Percentiles rank a stretch among this genome's conserved stretches.
These are phyloP conservation scores for Ceratorhiza oryzae-sativae DNA, from an alignment of 1,284 basidiomycete genomes.

Conservation along the genomic window DNA sequence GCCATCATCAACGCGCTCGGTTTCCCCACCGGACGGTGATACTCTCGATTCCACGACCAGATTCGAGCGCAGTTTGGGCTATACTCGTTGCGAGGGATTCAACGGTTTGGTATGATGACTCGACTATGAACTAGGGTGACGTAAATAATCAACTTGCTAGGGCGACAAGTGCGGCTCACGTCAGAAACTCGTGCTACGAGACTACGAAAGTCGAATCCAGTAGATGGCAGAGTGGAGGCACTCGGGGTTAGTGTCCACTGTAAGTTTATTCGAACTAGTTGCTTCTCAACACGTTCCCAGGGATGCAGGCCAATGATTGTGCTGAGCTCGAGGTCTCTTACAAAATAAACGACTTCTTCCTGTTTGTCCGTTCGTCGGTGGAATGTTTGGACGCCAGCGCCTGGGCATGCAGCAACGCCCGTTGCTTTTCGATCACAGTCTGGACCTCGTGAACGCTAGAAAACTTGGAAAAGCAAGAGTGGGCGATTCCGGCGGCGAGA, in stretches of 20 bases:
- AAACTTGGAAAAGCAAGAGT: constrained; percentile 54
- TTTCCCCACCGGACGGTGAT: constrained; percentile 73
- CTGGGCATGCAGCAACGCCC: constrained; percentile 63
- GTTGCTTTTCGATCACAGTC: constrained; percentile 59
- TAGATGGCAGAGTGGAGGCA: constrained; percentile 44
- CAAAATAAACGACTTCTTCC: constrained; percentile 50
- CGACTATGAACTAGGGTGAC: constrained; percentile 52
- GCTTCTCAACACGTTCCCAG: constrained; percentile 73
- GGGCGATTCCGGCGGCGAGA: constrained; percentile 56
- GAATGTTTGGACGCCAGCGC: constrained; percentile 56
- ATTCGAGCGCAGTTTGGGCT: constrained; percentile 56
- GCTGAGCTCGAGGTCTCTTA: constrained; percentile 63
- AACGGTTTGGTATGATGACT: constrained; percentile 70
- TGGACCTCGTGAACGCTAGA: constrained; percentile 53
- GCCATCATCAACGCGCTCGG: constrained; percentile 80
- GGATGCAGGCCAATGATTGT: constrained; percentile 77
- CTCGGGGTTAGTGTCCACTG: constrained; percentile 50
- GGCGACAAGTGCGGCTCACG: constrained; percentile 49
- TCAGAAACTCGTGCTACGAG: constrained; percentile 54
- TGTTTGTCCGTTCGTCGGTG: constrained; percentile 47
- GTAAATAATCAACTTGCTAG: constrained; percentile 10
- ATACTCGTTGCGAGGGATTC: constrained; percentile 75
- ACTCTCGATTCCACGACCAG: constrained; percentile 45
- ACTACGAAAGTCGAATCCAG: constrained; percentile 53
- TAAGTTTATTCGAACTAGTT: constrained; percentile 71